A percentile compares a stretch with the other conserved stretches of the same genome.
Evolutionary conservation across 371 early-diverging fungal species (phyloP).

Genomic region (Catenaria anguillulae): DNA sequence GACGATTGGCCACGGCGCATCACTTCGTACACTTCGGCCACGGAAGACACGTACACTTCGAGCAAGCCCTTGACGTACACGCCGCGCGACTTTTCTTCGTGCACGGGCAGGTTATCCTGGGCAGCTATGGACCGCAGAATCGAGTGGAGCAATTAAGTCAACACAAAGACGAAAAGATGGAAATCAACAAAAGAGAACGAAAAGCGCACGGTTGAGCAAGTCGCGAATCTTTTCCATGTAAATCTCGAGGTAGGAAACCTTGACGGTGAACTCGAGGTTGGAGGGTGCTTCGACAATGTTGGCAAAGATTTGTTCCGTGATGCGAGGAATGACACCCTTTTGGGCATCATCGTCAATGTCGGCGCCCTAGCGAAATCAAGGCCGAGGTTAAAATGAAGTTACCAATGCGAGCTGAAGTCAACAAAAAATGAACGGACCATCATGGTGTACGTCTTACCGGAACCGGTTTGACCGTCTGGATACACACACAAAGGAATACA

Average conservation of each 20-base stretch:
- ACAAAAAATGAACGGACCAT: constrained; percentile 43
- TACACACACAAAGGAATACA: no score
- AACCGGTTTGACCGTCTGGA: constrained; percentile 95
- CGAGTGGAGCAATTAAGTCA: constrained; percentile 22
- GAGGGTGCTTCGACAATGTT: constrained; percentile 26
- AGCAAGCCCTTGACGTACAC: constrained; percentile 39
- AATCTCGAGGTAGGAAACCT: constrained; percentile 90
- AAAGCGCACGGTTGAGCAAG: constrained; percentile 61
- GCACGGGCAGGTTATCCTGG: constrained; percentile 79
- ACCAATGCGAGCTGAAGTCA: constrained; percentile 1
- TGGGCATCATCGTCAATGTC: constrained; percentile 76
- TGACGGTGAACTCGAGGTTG: constrained; percentile 40
- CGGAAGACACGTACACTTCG: constrained; percentile 31
- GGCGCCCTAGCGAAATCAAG: constrained; percentile 57
- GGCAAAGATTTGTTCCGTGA: constrained; percentile 83
- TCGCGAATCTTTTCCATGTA: constrained; percentile 98
- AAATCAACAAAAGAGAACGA: constrained; percentile 14
- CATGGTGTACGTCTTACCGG: constrained; percentile 99
- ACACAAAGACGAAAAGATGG: constrained; percentile 11
- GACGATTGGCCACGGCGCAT: constrained; percentile 36
- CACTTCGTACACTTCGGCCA: constrained; percentile 38
- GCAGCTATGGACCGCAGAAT: no score
- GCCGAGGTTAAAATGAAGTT: not conserved
- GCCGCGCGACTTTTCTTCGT: constrained; percentile 78
- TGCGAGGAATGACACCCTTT: constrained; percentile 88